Percentiles rank a stretch among this genome's conserved stretches.
Conservation (phyloP, 2,329 filamentous ascomycete species). For the Fusarium subtropicale region DNA sequence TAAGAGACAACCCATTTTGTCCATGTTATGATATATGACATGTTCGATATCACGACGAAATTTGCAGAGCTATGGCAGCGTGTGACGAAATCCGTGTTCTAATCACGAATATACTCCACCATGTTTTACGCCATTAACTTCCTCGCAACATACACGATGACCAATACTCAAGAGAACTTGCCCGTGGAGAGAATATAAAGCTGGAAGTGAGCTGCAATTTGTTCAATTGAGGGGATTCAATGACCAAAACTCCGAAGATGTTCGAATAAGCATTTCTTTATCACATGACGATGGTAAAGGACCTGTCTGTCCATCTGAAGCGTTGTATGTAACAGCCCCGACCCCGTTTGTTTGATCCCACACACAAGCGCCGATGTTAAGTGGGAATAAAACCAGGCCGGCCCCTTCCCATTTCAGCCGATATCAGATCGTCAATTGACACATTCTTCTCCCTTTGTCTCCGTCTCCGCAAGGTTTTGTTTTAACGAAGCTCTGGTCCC, state of each 20-base stretch:
- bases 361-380: not conserved
- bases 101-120: not conserved
- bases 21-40: not conserved
- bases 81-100: not conserved
- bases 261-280: not conserved
- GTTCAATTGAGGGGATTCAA: not conserved
- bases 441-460: not conserved
- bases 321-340: not conserved
- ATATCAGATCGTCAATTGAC: not conserved
- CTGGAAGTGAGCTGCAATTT: not conserved
- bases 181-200: not conserved
- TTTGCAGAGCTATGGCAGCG: not conserved
- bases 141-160: not conserved
- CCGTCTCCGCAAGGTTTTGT: not conserved
- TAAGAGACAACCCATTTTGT: not conserved
- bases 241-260: not conserved
- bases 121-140: not conserved
- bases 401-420: not conserved
- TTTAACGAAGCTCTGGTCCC: not conserved
- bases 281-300: not conserved
- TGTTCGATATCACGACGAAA: not conserved
- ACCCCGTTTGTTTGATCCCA: constrained; percentile 1
- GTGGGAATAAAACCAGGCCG: not conserved
- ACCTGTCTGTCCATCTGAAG: not conserved
- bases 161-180: not conserved